Percentiles rank a stretch among this genome's conserved stretches.
Evolutionary conservation across 805 yeast species (phyloP).

Genomic region (Pichia deserticola): DNA sequence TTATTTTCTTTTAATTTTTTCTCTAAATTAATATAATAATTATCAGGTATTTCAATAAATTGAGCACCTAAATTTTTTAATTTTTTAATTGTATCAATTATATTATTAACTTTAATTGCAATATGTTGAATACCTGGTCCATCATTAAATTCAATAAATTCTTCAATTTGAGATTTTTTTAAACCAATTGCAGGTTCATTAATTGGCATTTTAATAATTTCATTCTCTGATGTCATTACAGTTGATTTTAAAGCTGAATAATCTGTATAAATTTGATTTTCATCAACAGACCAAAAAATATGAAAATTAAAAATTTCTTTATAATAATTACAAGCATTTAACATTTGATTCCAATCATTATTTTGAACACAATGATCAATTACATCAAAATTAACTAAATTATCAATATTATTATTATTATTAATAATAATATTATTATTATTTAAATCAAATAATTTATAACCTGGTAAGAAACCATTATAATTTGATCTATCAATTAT

Average conservation of each 20-base stretch:
- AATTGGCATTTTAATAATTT: constrained; percentile 67
- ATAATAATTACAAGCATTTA: constrained; percentile 50
- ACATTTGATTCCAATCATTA: constrained; percentile 63
- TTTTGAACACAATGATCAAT: constrained; percentile 83
- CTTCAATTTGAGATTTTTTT: constrained; percentile 72
- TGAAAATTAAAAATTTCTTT: constrained; percentile 63
- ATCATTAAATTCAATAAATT: constrained; percentile 61
- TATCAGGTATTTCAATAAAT: constrained; percentile 53
- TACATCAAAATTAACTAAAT: constrained; percentile 26
- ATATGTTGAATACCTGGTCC: constrained; percentile 87
- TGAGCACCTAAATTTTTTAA: constrained; percentile 59
- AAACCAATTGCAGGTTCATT: constrained; percentile 75
- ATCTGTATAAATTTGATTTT: constrained; percentile 61
- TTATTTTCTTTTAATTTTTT: constrained; percentile 31
- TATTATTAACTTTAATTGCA: constrained; percentile 60
- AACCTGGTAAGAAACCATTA: constrained; percentile 23
- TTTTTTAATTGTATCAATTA: constrained; percentile 45
- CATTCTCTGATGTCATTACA: constrained; percentile 68
- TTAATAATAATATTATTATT: constrained; percentile 6
- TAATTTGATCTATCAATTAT: constrained; percentile 39
- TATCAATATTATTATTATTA: no score
- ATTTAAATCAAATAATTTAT: constrained; percentile 2
- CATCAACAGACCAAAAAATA: constrained; percentile 81
- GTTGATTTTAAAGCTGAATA: constrained; percentile 63
- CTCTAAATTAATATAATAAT: constrained; percentile 49